These are phyloP conservation scores for Ophiostoma himal-ulmi DNA, from an alignment of 2,329 filamentous ascomycete genomes.

Conservation along the genomic window DNA sequence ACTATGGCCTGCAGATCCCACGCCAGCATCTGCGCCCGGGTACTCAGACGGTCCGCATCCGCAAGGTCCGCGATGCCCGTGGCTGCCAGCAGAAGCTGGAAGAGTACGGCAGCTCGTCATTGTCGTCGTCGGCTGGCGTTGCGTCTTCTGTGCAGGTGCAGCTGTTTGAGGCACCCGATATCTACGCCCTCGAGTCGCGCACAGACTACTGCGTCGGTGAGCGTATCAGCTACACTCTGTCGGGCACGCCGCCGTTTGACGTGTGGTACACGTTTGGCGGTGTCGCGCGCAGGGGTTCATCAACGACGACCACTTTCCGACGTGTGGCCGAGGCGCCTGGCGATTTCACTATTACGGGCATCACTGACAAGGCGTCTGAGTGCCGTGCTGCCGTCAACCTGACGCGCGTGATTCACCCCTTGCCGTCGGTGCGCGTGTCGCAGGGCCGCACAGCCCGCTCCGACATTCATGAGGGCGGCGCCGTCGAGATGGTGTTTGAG, in stretches of 20 bases:
- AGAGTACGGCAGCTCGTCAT: slow-evolving; percentile 43
- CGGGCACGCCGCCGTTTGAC: slow-evolving; percentile 85
- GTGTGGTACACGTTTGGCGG: slow-evolving; percentile 88
- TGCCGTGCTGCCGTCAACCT: slow-evolving; percentile 77
- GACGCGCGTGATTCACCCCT: slow-evolving; percentile 78
- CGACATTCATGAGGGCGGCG: slow-evolving; percentile 94
- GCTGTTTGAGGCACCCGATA: slow-evolving; percentile 87
- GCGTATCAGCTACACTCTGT: slow-evolving; percentile 83
- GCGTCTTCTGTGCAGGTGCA: slow-evolving; percentile 76
- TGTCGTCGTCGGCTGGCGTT: slow-evolving; percentile 39
- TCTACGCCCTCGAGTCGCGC: slow-evolving; percentile 78
- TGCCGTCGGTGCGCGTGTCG: slow-evolving; percentile 86
- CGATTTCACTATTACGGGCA: slow-evolving; percentile 76
- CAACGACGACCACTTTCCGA: slow-evolving; percentile 75
- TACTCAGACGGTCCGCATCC: slow-evolving; percentile 82
- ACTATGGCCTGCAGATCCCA: slow-evolving; percentile 76
- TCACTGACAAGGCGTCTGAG: slow-evolving; percentile 82
- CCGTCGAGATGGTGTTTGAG: slow-evolving; percentile 88
- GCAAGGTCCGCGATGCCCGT: slow-evolving; percentile 78
- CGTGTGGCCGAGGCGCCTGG: slow-evolving; percentile 90
- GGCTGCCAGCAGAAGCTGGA: slow-evolving; percentile 68
- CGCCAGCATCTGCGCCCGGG: slow-evolving; percentile 79
- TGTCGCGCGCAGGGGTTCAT: slow-evolving; percentile 69
- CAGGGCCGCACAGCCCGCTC: slow-evolving; percentile 74
- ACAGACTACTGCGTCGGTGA: slow-evolving; percentile 94